phyloP scores from a whole-genome alignment of 1,284 basidiomycete species.

The Cutaneotrichosporon cavernicola region DNA sequence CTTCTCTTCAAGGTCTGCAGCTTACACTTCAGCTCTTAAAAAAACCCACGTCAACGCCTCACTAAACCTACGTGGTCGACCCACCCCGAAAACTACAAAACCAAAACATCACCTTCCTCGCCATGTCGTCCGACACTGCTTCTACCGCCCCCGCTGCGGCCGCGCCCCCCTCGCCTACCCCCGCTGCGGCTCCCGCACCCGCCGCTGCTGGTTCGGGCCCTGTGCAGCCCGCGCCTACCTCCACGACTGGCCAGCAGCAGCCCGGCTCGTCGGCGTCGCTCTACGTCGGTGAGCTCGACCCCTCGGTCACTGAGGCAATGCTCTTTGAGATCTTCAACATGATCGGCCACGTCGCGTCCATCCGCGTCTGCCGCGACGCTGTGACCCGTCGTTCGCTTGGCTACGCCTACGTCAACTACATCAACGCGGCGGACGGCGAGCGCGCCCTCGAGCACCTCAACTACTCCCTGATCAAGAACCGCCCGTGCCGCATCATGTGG shows the following conservation, averaged over 20 bases:
- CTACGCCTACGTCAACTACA: slow-evolving; percentile 99
- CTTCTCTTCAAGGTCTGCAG: neutral
- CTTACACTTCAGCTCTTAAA: slow-evolving; percentile 19
- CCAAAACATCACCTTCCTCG: slow-evolving; percentile 12
- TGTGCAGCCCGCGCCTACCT: slow-evolving; percentile 56
- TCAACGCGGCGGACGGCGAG: slow-evolving; percentile 96
- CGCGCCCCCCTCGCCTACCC: slow-evolving; percentile 30
- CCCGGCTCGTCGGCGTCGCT: slow-evolving; percentile 84
- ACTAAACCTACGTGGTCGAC: slow-evolving; percentile 31
- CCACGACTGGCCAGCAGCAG: slow-evolving; percentile 60
- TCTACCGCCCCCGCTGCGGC: slow-evolving; percentile 34
- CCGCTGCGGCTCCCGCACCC: slow-evolving; percentile 33
- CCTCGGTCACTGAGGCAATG: slow-evolving; percentile 98
- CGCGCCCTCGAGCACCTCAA: slow-evolving; percentile 99
- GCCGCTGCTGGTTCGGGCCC: slow-evolving; percentile 32
- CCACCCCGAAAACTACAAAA: slow-evolving; percentile 26
- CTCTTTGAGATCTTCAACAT: slow-evolving; percentile 99
- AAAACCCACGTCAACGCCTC: slow-evolving; percentile 33
- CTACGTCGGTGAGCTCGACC: slow-evolving; percentile 98
- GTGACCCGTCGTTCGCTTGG: slow-evolving; percentile 99
- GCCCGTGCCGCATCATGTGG: slow-evolving; percentile 99
- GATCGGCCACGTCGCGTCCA: slow-evolving; percentile 98
- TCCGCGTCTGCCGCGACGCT: slow-evolving; percentile 99
- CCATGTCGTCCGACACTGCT: slow-evolving; percentile 40
- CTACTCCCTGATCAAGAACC: slow-evolving; percentile 98